Evolutionary conservation across 495 filamentous ascomycete species (phyloP), one percentile per base, ranked within the genome.

Genomic region (Penicillium nucicola): DNA sequence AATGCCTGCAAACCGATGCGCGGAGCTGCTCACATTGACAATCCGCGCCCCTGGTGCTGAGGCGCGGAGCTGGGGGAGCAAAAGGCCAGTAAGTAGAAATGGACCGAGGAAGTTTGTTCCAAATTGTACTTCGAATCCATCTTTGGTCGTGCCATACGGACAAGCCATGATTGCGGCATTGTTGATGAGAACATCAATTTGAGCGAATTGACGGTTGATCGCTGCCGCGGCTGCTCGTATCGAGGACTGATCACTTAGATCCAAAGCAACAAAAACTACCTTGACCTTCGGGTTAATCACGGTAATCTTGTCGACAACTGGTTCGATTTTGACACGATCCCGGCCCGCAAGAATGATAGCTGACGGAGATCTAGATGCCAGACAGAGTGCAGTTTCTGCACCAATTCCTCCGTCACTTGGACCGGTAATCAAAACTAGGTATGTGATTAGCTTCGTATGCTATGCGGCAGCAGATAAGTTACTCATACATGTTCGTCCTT

Each of bases 101-200:
- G 43, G 43, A 10, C 43, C 43, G 18, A 45, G 28, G 31, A 45
- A 34, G 14, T 45, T 45, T 9, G 43, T 45, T 9, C 30, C 43
- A 35, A 45, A 45, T 35, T 45, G 43, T 22, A 45, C 17, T 10
- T 40, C 37, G 4, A 40, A 22, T 10, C 22, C 13, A 23, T 40
- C 37, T 22, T 20, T 12, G 8, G 37, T 40, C 18, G 18, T 20
- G 18, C 2, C 3, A 18, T 22, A 40, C 5, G 37, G 37, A 22
- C 37, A 40, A 10, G 37, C 37, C 37, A 40, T 40, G 19, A 40
- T 20, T 3, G 37, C 37, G 18, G 37, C 37, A 22, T 40, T 40
- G 10, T 40, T 40, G 37, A 40, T 40, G 17, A 40, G 37, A 7
- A 40, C 37, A 22, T 40, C 37, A 20, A 40, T 20, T 13, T n/a